Conservation (phyloP, 2,329 filamentous ascomycete genomes). For the Drechslerella dactyloides region DNA sequence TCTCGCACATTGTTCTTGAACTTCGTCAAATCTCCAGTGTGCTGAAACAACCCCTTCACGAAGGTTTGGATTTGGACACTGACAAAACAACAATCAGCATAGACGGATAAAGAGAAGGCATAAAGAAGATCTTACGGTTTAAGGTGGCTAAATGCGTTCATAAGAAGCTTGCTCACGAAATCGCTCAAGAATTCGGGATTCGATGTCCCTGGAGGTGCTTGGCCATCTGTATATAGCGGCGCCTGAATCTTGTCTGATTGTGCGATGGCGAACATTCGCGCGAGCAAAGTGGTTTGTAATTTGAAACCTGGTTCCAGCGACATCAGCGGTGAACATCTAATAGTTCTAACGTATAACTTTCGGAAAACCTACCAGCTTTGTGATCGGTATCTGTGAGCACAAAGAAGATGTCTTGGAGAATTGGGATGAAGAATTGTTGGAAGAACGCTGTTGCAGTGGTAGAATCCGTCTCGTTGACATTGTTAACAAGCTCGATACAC, state of each 20-base stretch:
- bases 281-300: slow-evolving; percentile 90
- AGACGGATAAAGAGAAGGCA: neutral
- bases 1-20: slow-evolving; percentile 96
- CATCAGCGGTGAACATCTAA: neutral
- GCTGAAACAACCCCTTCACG: slow-evolving; percentile 84
- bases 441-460: slow-evolving; percentile 93
- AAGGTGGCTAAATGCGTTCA: slow-evolving; percentile 91
- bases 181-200: slow-evolving; percentile 90
- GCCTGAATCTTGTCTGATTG: slow-evolving; percentile 87
- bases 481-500: slow-evolving; percentile 96
- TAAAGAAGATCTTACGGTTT: slow-evolving; percentile 69
- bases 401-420: slow-evolving; percentile 97
- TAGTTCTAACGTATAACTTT: neutral
- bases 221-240: slow-evolving; percentile 83
- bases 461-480: slow-evolving; percentile 89
- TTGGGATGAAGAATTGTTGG: slow-evolving; percentile 94
- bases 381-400: slow-evolving; percentile 97
- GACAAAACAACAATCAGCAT: slow-evolving; percentile 22
- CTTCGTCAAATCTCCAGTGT: slow-evolving; percentile 86
- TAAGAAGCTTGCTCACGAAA: slow-evolving; percentile 83
- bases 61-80: slow-evolving; percentile 88
- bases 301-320: slow-evolving; percentile 73
- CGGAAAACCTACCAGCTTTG: slow-evolving; percentile 69
- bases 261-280: slow-evolving; percentile 96
- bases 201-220: slow-evolving; percentile 79